Conservation (phyloP, 108 stramenopile genomes). For the Chaetoceros tenuissimus region DNA sequence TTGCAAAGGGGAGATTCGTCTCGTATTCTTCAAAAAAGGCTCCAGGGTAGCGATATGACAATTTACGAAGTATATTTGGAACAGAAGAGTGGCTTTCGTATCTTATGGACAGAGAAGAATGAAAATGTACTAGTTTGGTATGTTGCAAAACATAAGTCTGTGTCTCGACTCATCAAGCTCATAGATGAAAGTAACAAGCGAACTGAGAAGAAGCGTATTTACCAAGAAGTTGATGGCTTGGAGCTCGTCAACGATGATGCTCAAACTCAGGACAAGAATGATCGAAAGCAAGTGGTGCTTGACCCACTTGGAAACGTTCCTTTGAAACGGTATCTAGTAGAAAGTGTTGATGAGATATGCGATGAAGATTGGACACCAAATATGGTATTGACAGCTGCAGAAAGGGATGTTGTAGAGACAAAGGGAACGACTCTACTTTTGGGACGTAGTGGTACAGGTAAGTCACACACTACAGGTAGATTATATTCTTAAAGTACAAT, state of each 20-base stretch:
- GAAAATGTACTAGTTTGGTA: slow-evolving; percentile 31
- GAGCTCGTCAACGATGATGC: slow-evolving; percentile 1
- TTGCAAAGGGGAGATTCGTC: slow-evolving; percentile 29
- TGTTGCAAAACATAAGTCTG: slow-evolving; percentile 40
- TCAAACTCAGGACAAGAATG: slow-evolving; percentile 1
- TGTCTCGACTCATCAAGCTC: slow-evolving; percentile 37
- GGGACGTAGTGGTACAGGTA: slow-evolving; percentile 43
- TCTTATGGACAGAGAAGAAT: slow-evolving; percentile 38
- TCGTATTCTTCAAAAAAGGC: slow-evolving; percentile 29
- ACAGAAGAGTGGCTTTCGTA: slow-evolving; percentile 37
- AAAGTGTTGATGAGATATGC: no score
- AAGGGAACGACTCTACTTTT: slow-evolving; percentile 39
- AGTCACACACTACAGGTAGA: no score
- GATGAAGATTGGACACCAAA: slow-evolving; percentile 36
- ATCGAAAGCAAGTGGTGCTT: slow-evolving; percentile 16
- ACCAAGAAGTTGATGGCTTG: neutral
- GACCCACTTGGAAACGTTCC: slow-evolving; percentile 35
- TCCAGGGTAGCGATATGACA: slow-evolving; percentile 27
- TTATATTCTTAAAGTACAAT: no score
- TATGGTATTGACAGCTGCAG: slow-evolving; percentile 34
- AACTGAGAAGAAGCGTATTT: slow-evolving; percentile 19
- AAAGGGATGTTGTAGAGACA: slow-evolving; percentile 30
- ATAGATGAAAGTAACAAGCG: slow-evolving; percentile 40
- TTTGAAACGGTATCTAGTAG: slow-evolving; percentile 34
- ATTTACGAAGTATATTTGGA: slow-evolving; percentile 51